Percentiles rank a stretch among this genome's conserved stretches.
Evolutionary conservation across 306 rosid species (phyloP).

Genomic region (Crataegus laevigata): DNA sequence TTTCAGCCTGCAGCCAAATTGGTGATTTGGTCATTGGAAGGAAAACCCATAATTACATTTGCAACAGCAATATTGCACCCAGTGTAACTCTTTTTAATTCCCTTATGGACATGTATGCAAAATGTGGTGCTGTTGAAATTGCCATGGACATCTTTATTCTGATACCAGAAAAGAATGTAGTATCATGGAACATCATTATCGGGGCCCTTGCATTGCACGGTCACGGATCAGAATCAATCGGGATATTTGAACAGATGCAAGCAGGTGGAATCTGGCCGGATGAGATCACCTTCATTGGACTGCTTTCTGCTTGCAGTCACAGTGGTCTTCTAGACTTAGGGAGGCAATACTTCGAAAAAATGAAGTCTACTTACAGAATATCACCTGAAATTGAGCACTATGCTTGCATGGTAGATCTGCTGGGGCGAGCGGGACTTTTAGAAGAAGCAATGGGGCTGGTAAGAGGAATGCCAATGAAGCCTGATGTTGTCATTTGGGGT

Average conservation of each 20-base stretch:
- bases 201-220: constrained; percentile 70
- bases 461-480: constrained; percentile 55
- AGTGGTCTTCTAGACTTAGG: constrained; percentile 56
- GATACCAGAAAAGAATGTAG: constrained; percentile 45
- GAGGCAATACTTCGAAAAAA: constrained; percentile 39
- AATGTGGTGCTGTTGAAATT: constrained; percentile 52
- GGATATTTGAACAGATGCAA: constrained; percentile 52
- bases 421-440: constrained; percentile 58
- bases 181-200: constrained; percentile 59
- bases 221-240: constrained; percentile 43
- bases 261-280: constrained; percentile 43
- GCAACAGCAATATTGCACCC: constrained; percentile 18
- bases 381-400: constrained; percentile 55
- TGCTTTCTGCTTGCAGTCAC: constrained; percentile 77
- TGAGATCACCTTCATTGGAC: constrained; percentile 58
- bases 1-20: constrained; percentile 60
- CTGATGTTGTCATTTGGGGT: constrained; percentile 66
- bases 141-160: constrained; percentile 40
- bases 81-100: constrained; percentile 43
- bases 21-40: constrained; percentile 59
- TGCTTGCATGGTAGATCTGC: constrained; percentile 71
- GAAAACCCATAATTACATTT: constrained; percentile 35
- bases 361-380: constrained; percentile 37
- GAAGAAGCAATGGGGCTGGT: constrained; percentile 53
- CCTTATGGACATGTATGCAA: constrained; percentile 63